A percentile compares a stretch with the other conserved stretches of the same genome.
phyloP scores from a whole-genome alignment of 2,329 filamentous ascomycete species.

The Xylaria sp. region DNA sequence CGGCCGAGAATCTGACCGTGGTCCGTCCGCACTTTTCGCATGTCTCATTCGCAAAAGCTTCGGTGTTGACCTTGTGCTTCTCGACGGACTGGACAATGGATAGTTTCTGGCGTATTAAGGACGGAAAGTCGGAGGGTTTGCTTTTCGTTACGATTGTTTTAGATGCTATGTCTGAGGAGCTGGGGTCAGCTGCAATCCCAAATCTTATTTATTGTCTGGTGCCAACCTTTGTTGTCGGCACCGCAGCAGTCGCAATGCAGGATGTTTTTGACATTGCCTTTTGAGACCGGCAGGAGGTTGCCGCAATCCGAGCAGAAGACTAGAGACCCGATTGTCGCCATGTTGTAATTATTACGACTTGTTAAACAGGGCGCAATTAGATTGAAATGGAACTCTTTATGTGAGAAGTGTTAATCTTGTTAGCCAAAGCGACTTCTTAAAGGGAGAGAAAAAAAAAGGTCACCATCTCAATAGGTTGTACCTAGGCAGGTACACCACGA shows the following conservation, averaged over 20 bases:
- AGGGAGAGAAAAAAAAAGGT: conserved; percentile 21
- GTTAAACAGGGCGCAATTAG: background rate
- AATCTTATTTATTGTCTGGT: background rate
- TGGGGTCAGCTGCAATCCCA: conserved; percentile 17
- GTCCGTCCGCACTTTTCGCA: conserved; percentile 85
- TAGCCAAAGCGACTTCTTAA: background rate
- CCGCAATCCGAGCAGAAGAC: conserved; percentile 95
- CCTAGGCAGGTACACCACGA: background rate
- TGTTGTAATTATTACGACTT: conserved; percentile 54
- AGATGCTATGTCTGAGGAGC: conserved; percentile 72
- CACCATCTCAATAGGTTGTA: background rate
- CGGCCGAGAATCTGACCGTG: conserved; percentile 85
- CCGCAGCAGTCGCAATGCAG: conserved; percentile 89
- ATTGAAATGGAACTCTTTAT: background rate
- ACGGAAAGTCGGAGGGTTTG: conserved; percentile 92
- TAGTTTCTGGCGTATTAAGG: conserved; percentile 83
- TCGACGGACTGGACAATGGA: conserved; percentile 88
- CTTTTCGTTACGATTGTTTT: conserved; percentile 83
- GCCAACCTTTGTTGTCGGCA: conserved; percentile 81
- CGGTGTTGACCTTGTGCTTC: conserved; percentile 79
- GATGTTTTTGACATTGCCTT: conserved; percentile 78
- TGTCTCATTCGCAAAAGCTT: conserved; percentile 71
- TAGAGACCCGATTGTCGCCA: conserved; percentile 90
- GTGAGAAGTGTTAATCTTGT: background rate
- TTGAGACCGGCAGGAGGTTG: conserved; percentile 84